Conservation (phyloP, 345 rosid genomes). For the Clausena lansium region DNA sequence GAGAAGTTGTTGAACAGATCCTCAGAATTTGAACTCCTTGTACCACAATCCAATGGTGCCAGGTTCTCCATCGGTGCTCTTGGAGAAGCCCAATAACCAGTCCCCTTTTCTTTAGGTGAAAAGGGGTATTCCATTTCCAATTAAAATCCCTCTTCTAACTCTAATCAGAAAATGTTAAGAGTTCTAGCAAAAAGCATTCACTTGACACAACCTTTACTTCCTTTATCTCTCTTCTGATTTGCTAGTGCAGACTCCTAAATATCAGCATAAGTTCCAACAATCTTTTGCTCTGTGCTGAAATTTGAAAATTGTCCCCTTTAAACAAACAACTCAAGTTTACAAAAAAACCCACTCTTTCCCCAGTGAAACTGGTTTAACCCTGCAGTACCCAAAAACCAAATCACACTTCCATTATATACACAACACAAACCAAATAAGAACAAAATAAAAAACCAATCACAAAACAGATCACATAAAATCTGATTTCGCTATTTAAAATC, state of each 20-base stretch:
- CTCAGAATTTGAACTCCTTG: constrained; percentile 39
- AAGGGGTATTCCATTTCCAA: constrained; percentile 54
- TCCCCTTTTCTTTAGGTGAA: constrained; percentile 55
- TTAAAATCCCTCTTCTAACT: constrained; percentile 2
- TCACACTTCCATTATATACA: constrained; percentile 7
- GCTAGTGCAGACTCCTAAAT: constrained; percentile 3
- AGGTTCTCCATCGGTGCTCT: constrained; percentile 43
- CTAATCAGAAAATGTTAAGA: constrained; percentile 20
- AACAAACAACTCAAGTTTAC: not conserved
- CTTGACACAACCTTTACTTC: not conserved
- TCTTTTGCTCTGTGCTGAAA: not conserved
- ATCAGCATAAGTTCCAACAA: constrained; percentile 16
- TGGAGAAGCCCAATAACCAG: constrained; percentile 40
- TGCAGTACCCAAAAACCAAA: constrained; percentile 15
- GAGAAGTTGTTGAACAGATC: constrained; percentile 49
- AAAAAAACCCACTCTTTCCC: not conserved
- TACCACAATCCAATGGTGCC: constrained; percentile 15
- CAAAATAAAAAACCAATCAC: constrained; percentile 3
- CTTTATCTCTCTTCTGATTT: constrained; percentile 5
- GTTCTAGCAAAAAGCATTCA: constrained; percentile 12
- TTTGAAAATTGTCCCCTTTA: not conserved
- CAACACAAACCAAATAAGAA: not conserved
- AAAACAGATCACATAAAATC: constrained; percentile 3
- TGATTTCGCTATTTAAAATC: not conserved
- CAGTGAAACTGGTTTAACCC: not conserved